Conservation (phyloP, 2,329 filamentous ascomycete genomes). For the Exophiala calicioides region DNA sequence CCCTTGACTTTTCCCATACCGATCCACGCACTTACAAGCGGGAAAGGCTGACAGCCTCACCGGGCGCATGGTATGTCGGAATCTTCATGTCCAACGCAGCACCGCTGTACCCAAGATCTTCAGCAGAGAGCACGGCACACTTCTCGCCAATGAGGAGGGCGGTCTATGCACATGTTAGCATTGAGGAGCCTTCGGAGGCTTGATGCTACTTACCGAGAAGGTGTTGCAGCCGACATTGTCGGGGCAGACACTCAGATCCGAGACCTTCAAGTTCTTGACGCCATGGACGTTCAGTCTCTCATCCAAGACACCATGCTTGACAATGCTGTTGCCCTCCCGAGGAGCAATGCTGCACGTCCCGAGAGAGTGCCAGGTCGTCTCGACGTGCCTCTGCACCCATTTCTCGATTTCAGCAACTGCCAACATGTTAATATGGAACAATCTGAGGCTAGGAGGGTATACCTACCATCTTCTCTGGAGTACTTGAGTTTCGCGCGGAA, state of each 20-base stretch:
- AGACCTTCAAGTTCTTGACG: constrained; percentile 74
- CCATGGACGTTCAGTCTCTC: constrained; percentile 77
- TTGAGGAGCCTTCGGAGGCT: constrained; percentile 16
- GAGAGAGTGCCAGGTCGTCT: constrained; percentile 72
- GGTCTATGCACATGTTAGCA: constrained; percentile 54
- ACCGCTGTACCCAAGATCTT: constrained; percentile 74
- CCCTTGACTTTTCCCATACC: too few relatives aligned
- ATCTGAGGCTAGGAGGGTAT: neutral
- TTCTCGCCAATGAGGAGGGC: constrained; percentile 77
- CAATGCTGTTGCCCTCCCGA: constrained; percentile 73
- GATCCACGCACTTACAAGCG: too few relatives aligned
- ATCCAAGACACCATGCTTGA: constrained; percentile 76
- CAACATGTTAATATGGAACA: constrained; percentile 9
- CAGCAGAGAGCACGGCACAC: constrained; percentile 67
- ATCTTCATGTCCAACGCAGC: constrained; percentile 75
- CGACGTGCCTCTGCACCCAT: constrained; percentile 70
- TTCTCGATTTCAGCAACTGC: constrained; percentile 63
- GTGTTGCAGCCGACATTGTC: constrained; percentile 75
- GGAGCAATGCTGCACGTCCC: constrained; percentile 77
- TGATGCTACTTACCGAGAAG: constrained; percentile 43
- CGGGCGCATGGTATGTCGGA: constrained; percentile 57
- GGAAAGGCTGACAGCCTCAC: constrained; percentile 37
- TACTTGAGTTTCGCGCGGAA: constrained; percentile 57
- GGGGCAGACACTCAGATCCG: constrained; percentile 73
- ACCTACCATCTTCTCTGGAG: constrained; percentile 46